Percentiles rank a stretch among this genome's conserved stretches.
Evolutionary conservation across 495 filamentous ascomycete species (phyloP).

Genomic region (Penicillium taxi): DNA sequence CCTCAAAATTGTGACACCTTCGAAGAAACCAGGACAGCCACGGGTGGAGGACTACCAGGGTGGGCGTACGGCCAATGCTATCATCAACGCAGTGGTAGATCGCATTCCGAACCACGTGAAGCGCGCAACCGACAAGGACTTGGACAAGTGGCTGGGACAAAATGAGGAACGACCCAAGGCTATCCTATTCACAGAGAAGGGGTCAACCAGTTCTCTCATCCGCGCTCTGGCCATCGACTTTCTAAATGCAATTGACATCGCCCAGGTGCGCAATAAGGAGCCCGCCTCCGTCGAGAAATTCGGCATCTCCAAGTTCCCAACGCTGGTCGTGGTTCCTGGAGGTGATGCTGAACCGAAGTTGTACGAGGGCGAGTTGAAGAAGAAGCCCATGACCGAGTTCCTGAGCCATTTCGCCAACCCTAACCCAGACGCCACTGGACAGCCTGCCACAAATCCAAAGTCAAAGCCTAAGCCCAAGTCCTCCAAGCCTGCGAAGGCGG

Average conservation of each 20-base stretch:
- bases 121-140: constrained; percentile 65
- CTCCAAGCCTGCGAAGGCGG: constrained; percentile 26
- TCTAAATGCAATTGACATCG: constrained; percentile 70
- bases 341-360: constrained; percentile 58
- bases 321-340: constrained; percentile 67
- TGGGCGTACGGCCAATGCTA: constrained; percentile 68
- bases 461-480: constrained; percentile 39
- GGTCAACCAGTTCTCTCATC: constrained; percentile 71
- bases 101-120: constrained; percentile 90
- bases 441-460: constrained; percentile 40
- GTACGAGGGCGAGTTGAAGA: constrained; percentile 82
- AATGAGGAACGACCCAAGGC: constrained; percentile 74
- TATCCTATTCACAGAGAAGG: constrained; percentile 91
- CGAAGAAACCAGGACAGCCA: constrained; percentile 74
- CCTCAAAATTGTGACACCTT: constrained; percentile 84
- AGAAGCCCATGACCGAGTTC: constrained; percentile 73
- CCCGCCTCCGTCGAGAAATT: constrained; percentile 61
- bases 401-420: constrained; percentile 67
- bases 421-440: constrained; percentile 50
- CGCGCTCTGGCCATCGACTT: constrained; percentile 88
- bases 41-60: constrained; percentile 91
- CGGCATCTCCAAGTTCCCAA: constrained; percentile 68
- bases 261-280: constrained; percentile 83
- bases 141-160: constrained; percentile 66
- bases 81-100: constrained; percentile 76